Base-by-base conservation (phyloP, 2,329 filamentous ascomycete genomes). In the Neofusicoccum umdonicola region DNA sequence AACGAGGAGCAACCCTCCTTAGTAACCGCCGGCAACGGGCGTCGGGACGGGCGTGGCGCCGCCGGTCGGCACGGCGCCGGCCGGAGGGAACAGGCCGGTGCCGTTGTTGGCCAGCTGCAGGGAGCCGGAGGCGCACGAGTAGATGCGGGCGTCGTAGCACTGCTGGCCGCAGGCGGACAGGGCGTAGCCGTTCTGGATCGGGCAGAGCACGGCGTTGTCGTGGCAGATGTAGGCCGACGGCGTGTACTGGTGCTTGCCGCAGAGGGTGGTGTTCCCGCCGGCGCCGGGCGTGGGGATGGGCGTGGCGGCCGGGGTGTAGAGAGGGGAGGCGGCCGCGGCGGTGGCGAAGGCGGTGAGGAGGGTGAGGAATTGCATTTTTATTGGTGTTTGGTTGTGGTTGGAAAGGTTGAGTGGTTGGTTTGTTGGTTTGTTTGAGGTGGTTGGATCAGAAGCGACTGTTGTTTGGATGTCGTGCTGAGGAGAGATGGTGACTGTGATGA, bases 121-220 rank as follows among this genome's bases (percentile, higher is more conserved):
- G n/a, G 31, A 19, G 31, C 6, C 58, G 3, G 1, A 19, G 34
- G 31, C 17, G 56, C 56, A 60, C 7, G 27, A 15, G 56, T 47
- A 64, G 42, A 64, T 57, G 17, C 13, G 13, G 3, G 63, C 13
- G 47, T 65, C 63, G 47, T 65, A 65, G 63, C 63, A 65, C n/a
- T 19, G n/a, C n/a, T 9, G 12, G 31, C 41, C 56, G 56, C 63
- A 65, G 45, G 45, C 39, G 13, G 27, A 27, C 15, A 54, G 37
- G 11, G 44, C 9, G 19, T 7, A 9, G 47, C 63, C 63, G 45
- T 60, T 54, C 13, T 45, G 54, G 45, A 65, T 45, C 17, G 63
- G 63, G 56, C 63, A 65, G 11, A 65, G 63, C 4, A 22, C n/a
- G 8, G 17, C n/a, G 34, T 51, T 27, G 34, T 52, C 35, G 56